phyloP scores from a whole-genome alignment of 768 basidiomycete genomes.

The Trichaptum fuscoviolaceum region DNA sequence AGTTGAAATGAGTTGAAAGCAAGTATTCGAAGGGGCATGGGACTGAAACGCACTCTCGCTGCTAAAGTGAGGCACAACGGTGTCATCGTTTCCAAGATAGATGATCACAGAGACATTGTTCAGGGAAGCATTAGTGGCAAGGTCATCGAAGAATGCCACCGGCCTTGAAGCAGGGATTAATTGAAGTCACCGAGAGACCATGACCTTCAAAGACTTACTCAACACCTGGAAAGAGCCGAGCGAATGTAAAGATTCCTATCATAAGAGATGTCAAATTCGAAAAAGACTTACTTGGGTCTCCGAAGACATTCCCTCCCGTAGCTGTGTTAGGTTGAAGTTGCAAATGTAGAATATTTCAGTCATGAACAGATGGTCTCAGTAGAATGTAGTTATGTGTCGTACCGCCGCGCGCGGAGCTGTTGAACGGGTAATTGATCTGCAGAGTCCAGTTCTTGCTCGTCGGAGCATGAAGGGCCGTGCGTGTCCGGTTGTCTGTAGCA shows the following conservation, averaged over 20 bases:
- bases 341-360: background rate
- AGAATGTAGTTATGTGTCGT: background rate
- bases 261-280: constrained; percentile 3
- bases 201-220: constrained; percentile 23
- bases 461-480: constrained; percentile 64
- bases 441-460: constrained; percentile 44
- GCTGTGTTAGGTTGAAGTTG: background rate
- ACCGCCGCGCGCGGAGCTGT: constrained; percentile 21
- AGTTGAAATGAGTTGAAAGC: background rate
- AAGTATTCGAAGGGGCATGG: background rate
- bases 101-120: constrained; percentile 49
- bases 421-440: constrained; percentile 31
- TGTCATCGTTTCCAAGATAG: constrained; percentile 67
- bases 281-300: constrained; percentile 28
- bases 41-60: constrained; percentile 45
- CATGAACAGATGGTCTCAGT: background rate
- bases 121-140: constrained; percentile 57
- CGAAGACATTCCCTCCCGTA: background rate
- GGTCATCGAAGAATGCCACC: constrained; percentile 57
- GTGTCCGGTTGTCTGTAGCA: constrained; percentile 43
- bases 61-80: constrained; percentile 55
- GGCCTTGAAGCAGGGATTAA: constrained; percentile 32
- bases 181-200: background rate
- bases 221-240: constrained; percentile 19
- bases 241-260: background rate